Base-by-base conservation (phyloP, 1,284 basidiomycete genomes). In the Cryptococcus maquisensis region DNA sequence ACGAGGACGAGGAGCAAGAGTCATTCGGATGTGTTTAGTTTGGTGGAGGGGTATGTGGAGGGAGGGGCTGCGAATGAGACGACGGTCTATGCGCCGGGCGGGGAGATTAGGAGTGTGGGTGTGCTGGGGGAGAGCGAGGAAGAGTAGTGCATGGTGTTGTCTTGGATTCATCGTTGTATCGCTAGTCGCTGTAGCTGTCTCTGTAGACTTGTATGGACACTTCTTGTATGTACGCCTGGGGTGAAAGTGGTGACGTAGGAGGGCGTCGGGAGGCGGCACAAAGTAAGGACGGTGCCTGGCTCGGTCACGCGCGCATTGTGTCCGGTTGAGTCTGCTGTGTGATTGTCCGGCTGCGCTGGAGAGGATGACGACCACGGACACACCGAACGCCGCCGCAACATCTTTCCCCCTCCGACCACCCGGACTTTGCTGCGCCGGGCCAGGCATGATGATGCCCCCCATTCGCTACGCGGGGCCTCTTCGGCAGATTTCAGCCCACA, bases 61-160 rank as follows among this genome's bases (percentile, higher is more conserved):
- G 66, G 66, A 20, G 75, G 75, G 9, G 72, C 73, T 6, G 73
- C 75, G 15, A 74, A 74, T 54, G 62, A 69, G 48, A 76, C 75
- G 32, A 68, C 68, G 4, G 67, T 76, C n/a, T 74, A 71, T 52
- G 65, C 65, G 6, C 66, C 74, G 0, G 68, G 68, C 18, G 70
- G 71, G 12, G 67, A 73, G 54, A 60, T 72, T 24, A 57, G 59
- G 42, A 63, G 63, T 51, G 68, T 71, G 15, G 67, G 71, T 32
- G 68, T 71, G n/a, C 50, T 72, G 32, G 72, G 68, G 3, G 68
- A 67, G 21, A 56, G 61, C 5, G 62, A 60, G 26, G 50, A 59
- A 42, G 56, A 49, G 37, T 24, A 21, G 26, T 13, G 23, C 44
- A 45, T 24, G 9, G 18, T 13, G 24, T 9, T n/a, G 9, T 45